Conservation (phyloP, 176 grass and related monocot species). For the Hyparrhenia diplandra region DNA sequence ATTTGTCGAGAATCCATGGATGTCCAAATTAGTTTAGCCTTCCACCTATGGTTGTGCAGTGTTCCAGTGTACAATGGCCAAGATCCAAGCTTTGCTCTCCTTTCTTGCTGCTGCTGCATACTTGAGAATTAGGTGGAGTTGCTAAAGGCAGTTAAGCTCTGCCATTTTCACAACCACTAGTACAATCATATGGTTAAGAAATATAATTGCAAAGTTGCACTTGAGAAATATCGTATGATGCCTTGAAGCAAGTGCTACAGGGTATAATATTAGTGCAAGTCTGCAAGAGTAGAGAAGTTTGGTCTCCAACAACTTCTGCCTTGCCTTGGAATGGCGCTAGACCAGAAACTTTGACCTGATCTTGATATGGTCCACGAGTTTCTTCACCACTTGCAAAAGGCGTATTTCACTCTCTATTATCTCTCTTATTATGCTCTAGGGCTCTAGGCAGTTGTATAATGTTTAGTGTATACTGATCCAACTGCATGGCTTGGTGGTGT, state of each 20-base stretch:
- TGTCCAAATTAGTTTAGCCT: too few relatives aligned
- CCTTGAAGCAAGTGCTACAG: background rate
- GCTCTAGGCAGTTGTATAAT: conserved; percentile 12
- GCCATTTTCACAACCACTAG: background rate
- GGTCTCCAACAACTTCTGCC: conserved; percentile 16
- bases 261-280: background rate
- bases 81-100: background rate
- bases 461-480: background rate
- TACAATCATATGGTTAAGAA: background rate
- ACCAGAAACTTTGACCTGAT: conserved; percentile 32
- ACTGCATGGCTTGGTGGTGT: background rate
- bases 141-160: background rate
- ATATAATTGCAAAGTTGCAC: background rate
- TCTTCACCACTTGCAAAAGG: conserved; percentile 18
- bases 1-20: too few relatives aligned
- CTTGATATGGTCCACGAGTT: background rate
- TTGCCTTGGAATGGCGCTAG: conserved; percentile 14
- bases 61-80: background rate
- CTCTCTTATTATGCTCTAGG: too few relatives aligned
- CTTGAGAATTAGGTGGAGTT: background rate
- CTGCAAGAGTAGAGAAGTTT: background rate
- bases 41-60: too few relatives aligned
- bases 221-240: background rate
- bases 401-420: too few relatives aligned
- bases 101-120: background rate